Percentiles rank a stretch among this genome's conserved stretches.
phyloP scores from a whole-genome alignment of 1,284 basidiomycete genomes.

The Tetrapyrgos nigripes region DNA sequence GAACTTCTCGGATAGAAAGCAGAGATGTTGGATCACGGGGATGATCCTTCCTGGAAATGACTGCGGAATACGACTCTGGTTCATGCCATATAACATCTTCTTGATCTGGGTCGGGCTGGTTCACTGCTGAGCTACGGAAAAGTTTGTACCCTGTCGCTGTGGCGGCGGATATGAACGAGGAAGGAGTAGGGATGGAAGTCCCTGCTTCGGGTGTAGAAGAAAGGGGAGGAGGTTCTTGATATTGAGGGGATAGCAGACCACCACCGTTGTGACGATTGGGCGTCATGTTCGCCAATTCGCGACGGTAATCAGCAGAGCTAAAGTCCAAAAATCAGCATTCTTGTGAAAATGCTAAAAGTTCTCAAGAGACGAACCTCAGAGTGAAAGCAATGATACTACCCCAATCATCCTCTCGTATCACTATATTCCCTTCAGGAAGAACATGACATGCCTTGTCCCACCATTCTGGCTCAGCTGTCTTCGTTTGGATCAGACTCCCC shows the following conservation, averaged over 20 bases:
- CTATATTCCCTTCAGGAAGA: constrained; percentile 69
- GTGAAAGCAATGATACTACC: constrained; percentile 80
- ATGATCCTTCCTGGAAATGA: constrained; percentile 67
- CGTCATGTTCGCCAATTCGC: constrained; percentile 58
- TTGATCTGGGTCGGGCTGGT: constrained; percentile 60
- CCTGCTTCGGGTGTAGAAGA: constrained; percentile 29
- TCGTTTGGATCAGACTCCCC: constrained; percentile 32
- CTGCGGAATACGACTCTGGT: constrained; percentile 62
- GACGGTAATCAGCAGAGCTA: constrained; percentile 68
- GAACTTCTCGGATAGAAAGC: constrained; percentile 64
- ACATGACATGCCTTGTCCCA: constrained; percentile 66
- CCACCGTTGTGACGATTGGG: constrained; percentile 25
- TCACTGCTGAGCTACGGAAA: constrained; percentile 44
- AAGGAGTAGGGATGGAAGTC: constrained; percentile 30
- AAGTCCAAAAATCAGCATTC: not conserved
- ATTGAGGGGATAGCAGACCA: constrained; percentile 15
- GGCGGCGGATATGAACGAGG: constrained; percentile 55
- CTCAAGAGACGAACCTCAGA: constrained; percentile 43
- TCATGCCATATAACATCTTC: constrained; percentile 67
- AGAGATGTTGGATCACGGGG: constrained; percentile 63
- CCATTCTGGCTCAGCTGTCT: constrained; percentile 62
- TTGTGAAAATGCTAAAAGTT: not conserved
- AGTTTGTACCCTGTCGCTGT: constrained; percentile 49
- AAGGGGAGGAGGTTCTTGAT: constrained; percentile 30
- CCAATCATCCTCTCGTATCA: constrained; percentile 75